Conservation (phyloP, 2,329 filamentous ascomycete species). For the Penicillium digitatum region DNA sequence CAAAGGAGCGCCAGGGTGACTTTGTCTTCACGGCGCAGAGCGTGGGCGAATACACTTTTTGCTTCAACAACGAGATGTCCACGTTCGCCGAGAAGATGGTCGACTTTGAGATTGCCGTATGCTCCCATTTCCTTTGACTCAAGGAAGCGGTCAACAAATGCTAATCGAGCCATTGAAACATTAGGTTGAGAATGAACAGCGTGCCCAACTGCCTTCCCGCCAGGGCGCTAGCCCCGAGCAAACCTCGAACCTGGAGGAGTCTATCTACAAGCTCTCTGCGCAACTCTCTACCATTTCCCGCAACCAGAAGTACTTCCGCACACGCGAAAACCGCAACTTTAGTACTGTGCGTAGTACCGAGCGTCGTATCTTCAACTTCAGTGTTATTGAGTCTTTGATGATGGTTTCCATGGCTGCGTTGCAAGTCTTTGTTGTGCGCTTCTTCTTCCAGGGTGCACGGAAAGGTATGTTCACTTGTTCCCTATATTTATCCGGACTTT, state of each 20-base stretch:
- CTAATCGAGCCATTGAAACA: not conserved
- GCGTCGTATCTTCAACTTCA: slow-evolving; percentile 94
- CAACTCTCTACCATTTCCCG: slow-evolving; percentile 90
- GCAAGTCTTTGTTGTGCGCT: slow-evolving; percentile 94
- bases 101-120: slow-evolving; percentile 92
- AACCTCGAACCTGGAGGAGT: slow-evolving; percentile 83
- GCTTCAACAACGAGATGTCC: slow-evolving; percentile 98
- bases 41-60: slow-evolving; percentile 87
- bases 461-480: slow-evolving; percentile 50
- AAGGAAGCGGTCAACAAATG: not conserved
- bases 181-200: slow-evolving; percentile 85
- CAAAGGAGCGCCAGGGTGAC: slow-evolving; percentile 92
- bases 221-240: slow-evolving; percentile 86
- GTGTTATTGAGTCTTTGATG: slow-evolving; percentile 83
- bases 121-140: slow-evolving; percentile 32
- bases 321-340: slow-evolving; percentile 97
- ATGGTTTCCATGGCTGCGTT: slow-evolving; percentile 93
- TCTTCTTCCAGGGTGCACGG: slow-evolving; percentile 93
- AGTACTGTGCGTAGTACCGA: slow-evolving; percentile 96
- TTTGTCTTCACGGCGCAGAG: slow-evolving; percentile 95
- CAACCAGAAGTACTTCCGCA: slow-evolving; percentile 99
- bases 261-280: slow-evolving; percentile 88
- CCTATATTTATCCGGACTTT: not conserved
- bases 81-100: slow-evolving; percentile 97
- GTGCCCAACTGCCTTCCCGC: slow-evolving; percentile 78